Base-by-base conservation (phyloP, 805 yeast genomes). In the Cyberlindnera samutprakarnensis region DNA sequence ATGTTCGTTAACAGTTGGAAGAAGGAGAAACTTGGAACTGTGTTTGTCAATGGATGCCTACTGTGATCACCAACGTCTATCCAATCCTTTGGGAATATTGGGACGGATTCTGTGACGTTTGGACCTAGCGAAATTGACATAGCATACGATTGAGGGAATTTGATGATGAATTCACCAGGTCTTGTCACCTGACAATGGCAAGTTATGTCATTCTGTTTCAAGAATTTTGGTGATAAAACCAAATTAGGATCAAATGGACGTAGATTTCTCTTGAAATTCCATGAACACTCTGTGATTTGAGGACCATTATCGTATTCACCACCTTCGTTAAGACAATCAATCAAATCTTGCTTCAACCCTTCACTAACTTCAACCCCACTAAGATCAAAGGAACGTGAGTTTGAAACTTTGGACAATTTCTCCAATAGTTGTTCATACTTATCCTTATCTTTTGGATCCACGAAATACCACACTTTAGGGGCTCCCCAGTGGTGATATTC, bases 81-180 rank as follows among this genome's bases (percentile, higher is more conserved):
- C 87, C 88, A 80, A 7, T 63, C 53, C 9, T 50, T 41, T 1
- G 80, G 64, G 1, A 82, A 80, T 58, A 78, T 69, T 33, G 67
- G 65, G 3, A 69, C 72, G 22, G 66, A 62, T 51, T 80, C 83
- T 32, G 70, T 66, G 6, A 78, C 51, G 25, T 66, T 65, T 31
- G 73, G 63, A 0, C 86, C 87, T 12, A 72, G 49, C 0, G 78
- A 72, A 4, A 77, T 47, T 5, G 51, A 56, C 11, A 74, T 51
- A 1, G 78, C 59, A 46, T 72, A 78, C 1, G 71, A 47, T 33
- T 64, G 62, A 0, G 88, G 86, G 41, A 57, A 75, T 35, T 68
- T 74, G 36, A 78, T 57, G 6, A 81, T 55, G 34, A 66, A 63
- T 22, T 80, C 82, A 1, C 84, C 83, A 0, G 78, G 75, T 23